These are phyloP conservation scores for Pichia californica DNA, from an alignment of 805 yeast species.

Conservation along the genomic window DNA sequence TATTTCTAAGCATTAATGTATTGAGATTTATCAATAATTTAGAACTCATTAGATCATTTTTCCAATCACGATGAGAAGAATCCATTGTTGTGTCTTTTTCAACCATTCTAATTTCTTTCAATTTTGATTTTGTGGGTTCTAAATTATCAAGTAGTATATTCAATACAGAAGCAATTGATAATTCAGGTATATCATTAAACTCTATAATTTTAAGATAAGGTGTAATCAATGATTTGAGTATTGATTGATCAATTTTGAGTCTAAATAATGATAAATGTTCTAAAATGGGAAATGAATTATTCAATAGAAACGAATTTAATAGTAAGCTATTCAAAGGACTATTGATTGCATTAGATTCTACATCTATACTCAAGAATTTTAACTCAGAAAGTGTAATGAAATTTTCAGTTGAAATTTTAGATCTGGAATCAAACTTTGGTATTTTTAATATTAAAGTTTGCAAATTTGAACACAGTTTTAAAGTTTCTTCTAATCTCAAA, in stretches of 20 bases:
- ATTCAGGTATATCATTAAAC: not conserved
- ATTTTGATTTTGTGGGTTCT: not conserved
- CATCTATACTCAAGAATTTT: not conserved
- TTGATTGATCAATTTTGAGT: not conserved
- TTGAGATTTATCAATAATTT: not conserved
- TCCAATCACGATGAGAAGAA: conserved; percentile 2
- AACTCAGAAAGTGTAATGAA: not conserved
- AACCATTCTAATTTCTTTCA: not conserved
- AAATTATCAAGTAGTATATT: not conserved
- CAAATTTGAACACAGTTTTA: not conserved
- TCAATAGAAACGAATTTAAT: not conserved
- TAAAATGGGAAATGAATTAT: conserved; percentile 1
- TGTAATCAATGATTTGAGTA: not conserved
- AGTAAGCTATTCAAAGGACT: not conserved
- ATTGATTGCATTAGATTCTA: not conserved
- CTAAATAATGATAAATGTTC: conserved; percentile 1
- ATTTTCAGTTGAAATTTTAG: not conserved
- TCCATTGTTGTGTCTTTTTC: conserved; percentile 3
- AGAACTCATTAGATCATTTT: not conserved
- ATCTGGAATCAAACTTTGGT: conserved; percentile 1
- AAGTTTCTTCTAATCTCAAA: not conserved
- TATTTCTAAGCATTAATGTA: conserved; percentile 4
- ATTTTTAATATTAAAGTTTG: not conserved
- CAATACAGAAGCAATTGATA: not conserved
- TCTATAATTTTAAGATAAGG: not conserved